A percentile compares a stretch with the other conserved stretches of the same genome.
phyloP scores from a whole-genome alignment of 192 early-diverging fungal species.

The Linnemannia schmuckeri region DNA sequence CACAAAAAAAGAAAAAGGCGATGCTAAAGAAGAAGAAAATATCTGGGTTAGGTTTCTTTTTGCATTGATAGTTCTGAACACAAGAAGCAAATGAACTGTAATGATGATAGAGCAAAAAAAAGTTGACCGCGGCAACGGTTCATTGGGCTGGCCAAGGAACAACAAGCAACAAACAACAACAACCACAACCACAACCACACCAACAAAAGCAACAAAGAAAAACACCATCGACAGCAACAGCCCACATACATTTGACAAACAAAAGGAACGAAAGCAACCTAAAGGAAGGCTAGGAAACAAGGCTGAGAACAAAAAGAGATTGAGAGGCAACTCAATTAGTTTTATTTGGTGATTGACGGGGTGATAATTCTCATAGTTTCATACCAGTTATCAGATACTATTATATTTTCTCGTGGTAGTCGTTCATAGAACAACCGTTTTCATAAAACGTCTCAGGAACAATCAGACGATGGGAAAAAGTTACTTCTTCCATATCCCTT shows the following conservation, averaged over 20 bases:
- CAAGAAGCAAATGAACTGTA: constrained; percentile 2
- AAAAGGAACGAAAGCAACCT: not conserved
- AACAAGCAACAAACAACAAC: not conserved
- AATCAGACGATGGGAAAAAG: not conserved
- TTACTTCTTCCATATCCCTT: not conserved
- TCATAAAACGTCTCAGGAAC: not conserved
- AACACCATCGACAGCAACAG: not conserved
- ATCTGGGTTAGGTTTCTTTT: not conserved
- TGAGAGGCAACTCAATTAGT: not conserved
- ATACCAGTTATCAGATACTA: too few species aligned
- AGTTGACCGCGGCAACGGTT: not conserved
- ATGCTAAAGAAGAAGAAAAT: not conserved
- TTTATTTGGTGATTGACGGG: not conserved
- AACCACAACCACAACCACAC: too few species aligned
- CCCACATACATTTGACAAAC: not conserved
- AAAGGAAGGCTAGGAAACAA: not conserved
- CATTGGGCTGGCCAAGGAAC: not conserved
- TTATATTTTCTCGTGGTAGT: too few species aligned
- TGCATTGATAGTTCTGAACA: not conserved
- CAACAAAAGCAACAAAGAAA: not conserved
- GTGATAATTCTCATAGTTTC: not conserved
- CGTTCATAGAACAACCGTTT: too few species aligned
- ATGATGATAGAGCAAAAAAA: not conserved
- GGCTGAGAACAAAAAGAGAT: not conserved
- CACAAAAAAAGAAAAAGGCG: not conserved